Evolutionary conservation across 179 eudicot genomes (phyloP), one percentile per base, ranked within the genome.

Genomic region (Silene coronaria): DNA sequence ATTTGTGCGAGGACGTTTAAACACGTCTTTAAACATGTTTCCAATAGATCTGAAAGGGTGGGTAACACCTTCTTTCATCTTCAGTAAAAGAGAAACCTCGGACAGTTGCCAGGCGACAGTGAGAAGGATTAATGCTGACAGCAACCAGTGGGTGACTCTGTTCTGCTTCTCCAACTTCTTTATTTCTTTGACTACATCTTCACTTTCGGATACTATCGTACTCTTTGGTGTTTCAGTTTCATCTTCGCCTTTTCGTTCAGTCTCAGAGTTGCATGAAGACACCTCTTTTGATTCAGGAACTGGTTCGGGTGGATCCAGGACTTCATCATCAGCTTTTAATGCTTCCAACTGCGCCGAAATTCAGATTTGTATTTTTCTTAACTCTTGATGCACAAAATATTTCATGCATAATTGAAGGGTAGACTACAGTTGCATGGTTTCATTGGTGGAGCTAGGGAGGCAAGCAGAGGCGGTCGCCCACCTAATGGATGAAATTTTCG

Each of bases 91-190:
- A 8, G 93, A 80, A 58, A 86, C 81, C 76, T 92, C 97, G 1
- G 92, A 88, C 62, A 90, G 73, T 67, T 94, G 98, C 94, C 97
- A 94, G 9, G 80, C 83, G n/a, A 85, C 21, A 0, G 97, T 92
- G 66, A 94, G 78, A 28, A 84, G 70, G 30, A 94, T 87, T 77
- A 90, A 76, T 27, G 73, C 86, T 4, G 93, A 85, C 34, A 94
- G 83, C 72, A 94, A 89, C 77, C 86, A 82, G 55, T 94, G 96
- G 1, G 97, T 94, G 6, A 81, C 77, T 10, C 61, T 80, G 78
- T 92, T 94, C 84, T 94, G 98, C 82, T 78, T 90, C 85, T 81
- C 77, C 34, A 92, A 74, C 24, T 87, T 76, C 60, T 81, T 85
- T 23, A 92, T 80, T 77, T 90, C 88, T 84, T 81, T 89, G 5